Evolutionary conservation across 805 yeast genomes (phyloP), one percentile per base, ranked within the genome.

Genomic region (Kodamaea kaohsiungensis): DNA sequence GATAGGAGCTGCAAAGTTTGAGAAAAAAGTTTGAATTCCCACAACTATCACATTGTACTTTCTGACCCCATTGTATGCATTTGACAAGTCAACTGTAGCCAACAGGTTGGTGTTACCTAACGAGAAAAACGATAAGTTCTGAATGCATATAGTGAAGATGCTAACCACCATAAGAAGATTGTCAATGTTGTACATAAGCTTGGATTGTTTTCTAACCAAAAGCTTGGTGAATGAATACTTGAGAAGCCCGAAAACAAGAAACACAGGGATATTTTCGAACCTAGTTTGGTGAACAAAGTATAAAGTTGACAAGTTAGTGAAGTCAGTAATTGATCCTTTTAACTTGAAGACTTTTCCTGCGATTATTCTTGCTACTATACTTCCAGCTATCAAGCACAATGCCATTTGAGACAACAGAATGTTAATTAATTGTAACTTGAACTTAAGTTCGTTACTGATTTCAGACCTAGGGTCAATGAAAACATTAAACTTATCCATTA

Each of bases 21-120:
- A 81, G 2, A 87, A 65, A 65, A 89, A 88, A 12, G 96, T 90
- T 52, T 95, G 69, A 0, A 87, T 27, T 0, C 97, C 97, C 3
- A 93, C 96, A 2, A 82, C 65, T 7, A 81, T 61, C 18, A 92
- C 80, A 59, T 86, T 82, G 65, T 91, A 95, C 46, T 82, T 79
- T 0, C 83, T 70, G 7, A 92, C 76, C 0, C 99, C 99, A 65
- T 93, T 93, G 69, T 95, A 95, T 0, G 97, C 92, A 66, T 93
- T 92, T 0, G 96, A 84, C 19, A 95, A 77, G 63, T 93, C 98
- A 18, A 95, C 85, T 0, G 98, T 87, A 0, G 98, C 93, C 60
- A 95, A 78, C 40, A 97, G 90, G 65, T 95, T 95, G 0, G 98
- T 91, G 49, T 89, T 90, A 0, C 98, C 98, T 66, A 88, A 78